Base-by-base conservation (phyloP, 305 asterid genomes). In the Fraxinus nigra region DNA sequence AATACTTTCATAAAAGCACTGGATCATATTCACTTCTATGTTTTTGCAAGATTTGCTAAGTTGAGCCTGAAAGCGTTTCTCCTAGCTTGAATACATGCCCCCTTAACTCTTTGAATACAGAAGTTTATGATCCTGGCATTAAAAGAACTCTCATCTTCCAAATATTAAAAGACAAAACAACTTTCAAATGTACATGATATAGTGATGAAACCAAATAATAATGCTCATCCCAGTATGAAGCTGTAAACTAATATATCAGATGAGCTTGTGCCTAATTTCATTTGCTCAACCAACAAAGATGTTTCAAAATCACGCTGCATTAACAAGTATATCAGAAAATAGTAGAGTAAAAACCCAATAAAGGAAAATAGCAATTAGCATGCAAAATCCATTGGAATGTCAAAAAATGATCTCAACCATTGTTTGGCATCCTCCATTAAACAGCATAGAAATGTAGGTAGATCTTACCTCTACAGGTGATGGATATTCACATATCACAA, bases 401-500 rank as follows among this genome's bases (percentile, higher is more conserved):
- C 28, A 59, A 59, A 2, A 59, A 18, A 20, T 59, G 30, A 59
- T 59, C 30, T 59, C 30, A 59, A 59, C 28, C 8, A 7, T 59
- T 7, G 13, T 59, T 20, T 59, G 69, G 26, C 3, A 18, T 59
- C 69, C 30, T 59, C 30, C 14, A 7, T 59, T 20, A 59, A 59
- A 59, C 5, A 14, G 33, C 63, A 77, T 30, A 61, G 54, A 67
- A 34, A 34, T 28, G 75, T 81, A 7, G 5, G 18, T 28, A 63
- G 51, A 85, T 54, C 77, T 89, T 86, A 95, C 99, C 98, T 90
- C 87, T 9, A 89, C 87, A 73, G 78, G 56, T 37, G 98, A 88
- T 32, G 98, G 99, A 88, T 95, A 95, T 76, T 93, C 97, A 48
- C 93, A 87, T 72, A 93, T 85, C 91, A 95, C 89, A 65, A 95